Conservation (phyloP, 306 rosid species). For the Oemleria cerasiformis region DNA sequence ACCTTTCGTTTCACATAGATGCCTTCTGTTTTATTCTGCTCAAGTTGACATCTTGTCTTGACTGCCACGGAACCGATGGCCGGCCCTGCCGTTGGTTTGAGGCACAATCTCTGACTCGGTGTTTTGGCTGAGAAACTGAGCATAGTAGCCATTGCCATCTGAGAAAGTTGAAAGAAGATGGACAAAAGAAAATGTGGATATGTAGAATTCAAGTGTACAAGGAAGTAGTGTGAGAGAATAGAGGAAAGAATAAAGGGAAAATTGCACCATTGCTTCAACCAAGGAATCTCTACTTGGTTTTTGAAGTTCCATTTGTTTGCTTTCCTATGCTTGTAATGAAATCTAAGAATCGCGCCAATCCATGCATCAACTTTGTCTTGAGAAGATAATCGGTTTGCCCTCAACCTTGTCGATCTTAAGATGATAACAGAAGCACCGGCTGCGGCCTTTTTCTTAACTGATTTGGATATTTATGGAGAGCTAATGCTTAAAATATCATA, state of each 20-base stretch:
- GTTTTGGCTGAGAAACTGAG: slow-evolving; percentile 28
- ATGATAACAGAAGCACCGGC: too few species aligned
- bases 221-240: slow-evolving; percentile 8
- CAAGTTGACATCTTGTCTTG: slow-evolving; percentile 29
- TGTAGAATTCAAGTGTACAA: background rate
- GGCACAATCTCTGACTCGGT: slow-evolving; percentile 22
- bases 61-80: slow-evolving; percentile 3
- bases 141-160: slow-evolving; percentile 24
- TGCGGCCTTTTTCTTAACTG: too few species aligned
- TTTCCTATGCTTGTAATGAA: slow-evolving; percentile 37
- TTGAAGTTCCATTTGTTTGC: slow-evolving; percentile 16
- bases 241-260: slow-evolving; percentile 41
- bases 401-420: too few species aligned
- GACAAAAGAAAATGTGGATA: too few species aligned
- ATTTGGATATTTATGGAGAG: too few species aligned
- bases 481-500: too few species aligned
- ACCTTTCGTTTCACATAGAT: slow-evolving; percentile 19
- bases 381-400: too few species aligned
- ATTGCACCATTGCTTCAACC: slow-evolving; percentile 23
- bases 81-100: slow-evolving; percentile 20
- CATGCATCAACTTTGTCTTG: background rate
- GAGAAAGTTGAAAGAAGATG: background rate
- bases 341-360: slow-evolving; percentile 43
- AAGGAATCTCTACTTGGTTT: slow-evolving; percentile 34
- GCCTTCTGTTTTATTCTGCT: slow-evolving; percentile 12